Evolutionary conservation across 179 eudicot species (phyloP).

Genomic region (Beta macrorhiza): DNA sequence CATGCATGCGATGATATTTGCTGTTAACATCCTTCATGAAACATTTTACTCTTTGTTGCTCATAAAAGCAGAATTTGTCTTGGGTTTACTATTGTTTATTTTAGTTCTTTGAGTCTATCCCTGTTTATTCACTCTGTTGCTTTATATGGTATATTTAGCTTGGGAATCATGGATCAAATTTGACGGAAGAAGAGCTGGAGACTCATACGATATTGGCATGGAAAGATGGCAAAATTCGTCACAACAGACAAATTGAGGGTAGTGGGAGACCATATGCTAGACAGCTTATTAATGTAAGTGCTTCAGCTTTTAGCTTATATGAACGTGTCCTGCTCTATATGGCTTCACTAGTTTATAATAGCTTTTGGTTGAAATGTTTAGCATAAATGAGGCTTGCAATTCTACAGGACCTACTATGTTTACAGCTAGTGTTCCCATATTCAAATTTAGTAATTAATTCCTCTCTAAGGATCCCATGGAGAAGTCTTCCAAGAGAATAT

Average conservation of each 20-base stretch:
- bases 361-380: constrained; percentile 14
- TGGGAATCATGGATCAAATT: constrained; percentile 73
- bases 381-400: neutral
- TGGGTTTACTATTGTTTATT: neutral
- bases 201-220: constrained; percentile 90
- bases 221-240: constrained; percentile 69
- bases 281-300: constrained; percentile 62
- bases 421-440: constrained; percentile 5
- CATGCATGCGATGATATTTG: neutral
- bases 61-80: neutral
- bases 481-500: neutral
- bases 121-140: neutral
- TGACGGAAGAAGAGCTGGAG: constrained; percentile 92
- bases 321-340: neutral
- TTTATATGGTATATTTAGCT: constrained; percentile 45
- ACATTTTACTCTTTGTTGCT: neutral
- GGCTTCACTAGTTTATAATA: neutral
- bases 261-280: constrained; percentile 44
- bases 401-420: neutral
- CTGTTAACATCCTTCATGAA: neutral
- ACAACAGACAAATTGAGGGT: constrained; percentile 52
- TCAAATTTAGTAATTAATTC: neutral
- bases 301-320: constrained; percentile 17
- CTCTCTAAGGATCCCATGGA: neutral
- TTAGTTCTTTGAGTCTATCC: constrained; percentile 4